phyloP scores from a whole-genome alignment of 768 basidiomycete genomes.

The Psilocybe sp. region DNA sequence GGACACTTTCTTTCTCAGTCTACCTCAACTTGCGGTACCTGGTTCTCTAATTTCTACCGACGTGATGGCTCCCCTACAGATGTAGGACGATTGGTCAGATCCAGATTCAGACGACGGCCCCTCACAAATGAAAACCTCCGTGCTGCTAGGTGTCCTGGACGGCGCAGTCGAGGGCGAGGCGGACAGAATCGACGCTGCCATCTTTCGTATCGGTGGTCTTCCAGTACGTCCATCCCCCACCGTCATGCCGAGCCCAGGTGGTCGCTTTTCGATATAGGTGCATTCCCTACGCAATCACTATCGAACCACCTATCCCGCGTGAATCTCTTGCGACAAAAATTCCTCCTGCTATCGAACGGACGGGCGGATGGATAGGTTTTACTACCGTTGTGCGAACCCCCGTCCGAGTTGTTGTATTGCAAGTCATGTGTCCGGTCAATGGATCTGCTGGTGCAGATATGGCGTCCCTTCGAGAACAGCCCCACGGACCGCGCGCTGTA shows the following conservation, averaged over 20 bases:
- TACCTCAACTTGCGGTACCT: constrained; percentile 8
- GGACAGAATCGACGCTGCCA: constrained; percentile 73
- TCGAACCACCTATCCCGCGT: not conserved
- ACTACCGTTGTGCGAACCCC: constrained; percentile 59
- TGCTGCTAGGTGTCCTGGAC: constrained; percentile 80
- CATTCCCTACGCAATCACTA: no score
- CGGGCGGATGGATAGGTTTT: constrained; percentile 57
- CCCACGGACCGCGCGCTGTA: constrained; percentile 84
- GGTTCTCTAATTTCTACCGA: no score
- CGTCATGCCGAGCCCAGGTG: constrained; percentile 44
- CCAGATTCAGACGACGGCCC: constrained; percentile 60
- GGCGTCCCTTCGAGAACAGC: constrained; percentile 87
- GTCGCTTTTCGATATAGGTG: constrained; percentile 22
- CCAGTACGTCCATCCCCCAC: constrained; percentile 73
- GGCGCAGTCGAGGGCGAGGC: constrained; percentile 54
- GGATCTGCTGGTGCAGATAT: constrained; percentile 84
- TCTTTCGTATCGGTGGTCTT: constrained; percentile 87
- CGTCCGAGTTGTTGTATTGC: constrained; percentile 66
- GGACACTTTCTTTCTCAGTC: constrained; percentile 11
- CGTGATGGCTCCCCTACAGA: constrained; percentile 35
- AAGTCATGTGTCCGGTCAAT: constrained; percentile 67
- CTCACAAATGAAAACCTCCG: constrained; percentile 56
- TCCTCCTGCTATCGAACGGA: no score
- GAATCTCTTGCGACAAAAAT: not conserved
- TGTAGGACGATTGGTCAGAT: constrained; percentile 74